These are phyloP conservation scores for Apiotrichum siamense DNA, from an alignment of 1,284 basidiomycete species.

Conservation along the genomic window DNA sequence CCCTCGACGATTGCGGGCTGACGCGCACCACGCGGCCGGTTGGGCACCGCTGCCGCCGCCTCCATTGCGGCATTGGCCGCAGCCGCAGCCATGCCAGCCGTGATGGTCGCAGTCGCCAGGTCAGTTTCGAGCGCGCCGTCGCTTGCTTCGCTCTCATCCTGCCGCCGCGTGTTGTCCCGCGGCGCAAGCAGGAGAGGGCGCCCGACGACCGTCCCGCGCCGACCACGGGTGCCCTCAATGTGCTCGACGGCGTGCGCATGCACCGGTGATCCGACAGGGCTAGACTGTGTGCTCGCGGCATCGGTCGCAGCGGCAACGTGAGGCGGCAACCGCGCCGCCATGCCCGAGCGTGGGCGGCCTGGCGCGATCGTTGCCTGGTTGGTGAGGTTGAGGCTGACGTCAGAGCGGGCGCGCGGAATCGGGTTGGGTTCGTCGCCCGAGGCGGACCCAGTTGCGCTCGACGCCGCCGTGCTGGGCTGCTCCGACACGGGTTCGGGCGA, in stretches of 20 bases:
- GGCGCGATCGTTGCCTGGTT: constrained; percentile 18
- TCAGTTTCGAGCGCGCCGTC: constrained; percentile 37
- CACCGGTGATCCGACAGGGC: constrained; percentile 39
- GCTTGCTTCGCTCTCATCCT: constrained; percentile 35
- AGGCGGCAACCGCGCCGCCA: constrained; percentile 28
- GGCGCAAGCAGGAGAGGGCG: constrained; percentile 33
- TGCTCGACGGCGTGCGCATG: constrained; percentile 23
- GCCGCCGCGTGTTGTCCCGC: constrained; percentile 19
- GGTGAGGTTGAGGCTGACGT: constrained; percentile 27
- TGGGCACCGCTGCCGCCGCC: constrained; percentile 14
- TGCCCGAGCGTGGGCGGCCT: constrained; percentile 14
- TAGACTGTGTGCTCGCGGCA: constrained; percentile 38
- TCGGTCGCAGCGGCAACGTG: constrained; percentile 26
- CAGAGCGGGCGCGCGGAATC: constrained; percentile 36
- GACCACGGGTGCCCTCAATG: constrained; percentile 21
- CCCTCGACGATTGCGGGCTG: constrained; percentile 28
- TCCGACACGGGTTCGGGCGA: constrained; percentile 19
- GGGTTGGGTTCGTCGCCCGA: constrained; percentile 27
- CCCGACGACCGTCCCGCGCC: constrained; percentile 37
- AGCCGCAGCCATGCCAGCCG: constrained; percentile 29
- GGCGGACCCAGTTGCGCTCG: constrained; percentile 27
- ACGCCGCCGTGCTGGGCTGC: constrained; percentile 21
- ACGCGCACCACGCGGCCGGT: constrained; percentile 29
- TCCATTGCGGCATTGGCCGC: constrained; percentile 25
- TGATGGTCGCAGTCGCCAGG: constrained; percentile 32